Evolutionary conservation across 371 early-diverging fungal species (phyloP).

Genomic region (Paraphysoderma sedebokerense): DNA sequence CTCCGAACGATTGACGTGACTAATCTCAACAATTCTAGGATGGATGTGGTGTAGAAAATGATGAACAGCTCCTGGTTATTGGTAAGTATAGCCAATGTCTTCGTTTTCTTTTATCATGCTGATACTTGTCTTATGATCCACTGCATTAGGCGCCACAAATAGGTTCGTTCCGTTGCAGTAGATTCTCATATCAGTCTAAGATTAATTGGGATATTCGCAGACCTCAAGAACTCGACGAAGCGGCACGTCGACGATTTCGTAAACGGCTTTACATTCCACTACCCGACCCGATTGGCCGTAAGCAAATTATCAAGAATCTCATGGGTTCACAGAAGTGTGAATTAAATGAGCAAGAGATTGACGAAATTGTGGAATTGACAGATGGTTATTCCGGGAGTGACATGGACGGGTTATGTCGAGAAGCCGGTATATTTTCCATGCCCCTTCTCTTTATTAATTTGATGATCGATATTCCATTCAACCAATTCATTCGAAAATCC

Average conservation of each 20-base stretch:
- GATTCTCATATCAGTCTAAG: slow-evolving; percentile 8
- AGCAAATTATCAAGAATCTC: slow-evolving; percentile 41
- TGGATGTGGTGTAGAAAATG: slow-evolving; percentile 39
- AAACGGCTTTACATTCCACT: slow-evolving; percentile 67
- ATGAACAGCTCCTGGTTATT: slow-evolving; percentile 66
- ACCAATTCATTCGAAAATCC: not conserved
- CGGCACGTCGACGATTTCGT: slow-evolving; percentile 51
- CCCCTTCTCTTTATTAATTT: too few relatives aligned
- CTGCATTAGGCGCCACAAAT: slow-evolving; percentile 20
- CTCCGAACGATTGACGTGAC: too few relatives aligned
- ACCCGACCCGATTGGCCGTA: slow-evolving; percentile 55
- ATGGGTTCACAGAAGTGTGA: slow-evolving; percentile 30
- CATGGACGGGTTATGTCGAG: slow-evolving; percentile 77
- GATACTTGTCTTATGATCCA: not conserved
- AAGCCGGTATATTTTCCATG: slow-evolving; percentile 28
- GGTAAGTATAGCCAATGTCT: slow-evolving; percentile 42
- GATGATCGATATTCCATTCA: not conserved
- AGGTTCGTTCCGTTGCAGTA: slow-evolving; percentile 4
- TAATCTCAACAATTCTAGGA: slow-evolving; percentile 41
- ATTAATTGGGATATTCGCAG: too few relatives aligned
- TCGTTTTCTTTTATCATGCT: not conserved
- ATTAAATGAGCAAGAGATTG: slow-evolving; percentile 39
- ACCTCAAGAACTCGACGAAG: slow-evolving; percentile 81
- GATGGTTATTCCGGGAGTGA: slow-evolving; percentile 76
- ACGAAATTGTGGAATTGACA: slow-evolving; percentile 31